Base-by-base conservation (phyloP, 768 basidiomycete species). In the Boletus coccyginus region DNA sequence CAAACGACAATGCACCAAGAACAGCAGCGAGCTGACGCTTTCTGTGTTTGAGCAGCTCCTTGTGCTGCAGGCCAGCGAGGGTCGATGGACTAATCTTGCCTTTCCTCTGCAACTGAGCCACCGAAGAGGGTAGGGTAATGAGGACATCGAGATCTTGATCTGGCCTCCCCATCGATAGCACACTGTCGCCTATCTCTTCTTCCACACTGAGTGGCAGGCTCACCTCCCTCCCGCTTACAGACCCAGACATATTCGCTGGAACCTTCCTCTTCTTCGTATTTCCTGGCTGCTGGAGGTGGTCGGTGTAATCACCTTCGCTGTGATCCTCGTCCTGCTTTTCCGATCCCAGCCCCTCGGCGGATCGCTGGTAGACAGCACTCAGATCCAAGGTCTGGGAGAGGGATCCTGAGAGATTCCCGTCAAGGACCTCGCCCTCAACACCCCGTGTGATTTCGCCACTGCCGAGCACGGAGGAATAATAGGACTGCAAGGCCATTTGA, bases 211-310 rank as follows among this genome's bases (percentile, higher is more conserved):
- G 75, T 50, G 67, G 65, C 40, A 78, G 76, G 54, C 70, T 68
- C 52, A 61, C 66, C 55, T 81, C 79, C 43, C 77, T 78, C 52
- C 78, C 77, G 43, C 69, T 73, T 44, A 67, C 70, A 39, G 73
- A 68, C 49, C 74, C 73, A 16, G 75, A 69, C 52, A 74, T 66
- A 68, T 89, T 86, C 38, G 83, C 81, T 1, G 92, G 91, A 3
- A 93, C 90, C 69, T 93, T 93, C 46, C 91, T 79, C 75, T 93
- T 93, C 82, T 93, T 93, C 46, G 89, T 88, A 64, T 93, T 93
- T 9, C 86, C 87, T 4, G 85, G 89, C 60, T 90, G 90, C 58
- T 81, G 85, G 32, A 86, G 71, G 62, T 88, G 86, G 68, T 90
- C 87, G 16, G 78, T 65, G 61, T 85, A 85, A 65, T 88, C 88